Conservation (phyloP, 1,284 basidiomycete genomes). For the Retiboletus flavoniger region DNA sequence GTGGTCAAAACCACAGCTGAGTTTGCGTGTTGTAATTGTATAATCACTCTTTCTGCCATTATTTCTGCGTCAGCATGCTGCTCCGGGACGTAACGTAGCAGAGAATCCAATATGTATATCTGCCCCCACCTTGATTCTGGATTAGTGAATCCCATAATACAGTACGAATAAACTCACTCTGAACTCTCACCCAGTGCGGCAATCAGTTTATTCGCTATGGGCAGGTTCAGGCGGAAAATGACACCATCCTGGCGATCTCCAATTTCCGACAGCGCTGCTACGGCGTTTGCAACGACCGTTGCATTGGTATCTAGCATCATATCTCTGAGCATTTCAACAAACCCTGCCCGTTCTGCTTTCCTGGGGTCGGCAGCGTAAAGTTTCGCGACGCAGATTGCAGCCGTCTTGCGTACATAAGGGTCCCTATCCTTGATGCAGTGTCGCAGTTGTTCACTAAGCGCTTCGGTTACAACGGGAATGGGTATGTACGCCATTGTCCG, state of each 20-base stretch:
- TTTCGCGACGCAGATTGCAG: conserved; percentile 92
- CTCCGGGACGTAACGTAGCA: conserved; percentile 92
- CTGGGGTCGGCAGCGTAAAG: conserved; percentile 84
- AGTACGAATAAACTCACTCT: conserved; percentile 58
- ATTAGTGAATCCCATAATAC: conserved; percentile 10
- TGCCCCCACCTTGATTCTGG: conserved; percentile 83
- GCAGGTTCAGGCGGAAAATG: conserved; percentile 80
- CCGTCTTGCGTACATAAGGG: conserved; percentile 95
- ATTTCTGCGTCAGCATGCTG: conserved; percentile 86
- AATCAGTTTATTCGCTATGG: conserved; percentile 81
- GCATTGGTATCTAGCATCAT: conserved; percentile 92
- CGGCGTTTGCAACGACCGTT: conserved; percentile 92
- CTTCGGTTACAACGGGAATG: conserved; percentile 76
- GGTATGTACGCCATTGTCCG: conserved; percentile 97
- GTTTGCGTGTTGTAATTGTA: conserved; percentile 90
- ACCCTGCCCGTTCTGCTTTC: conserved; percentile 80
- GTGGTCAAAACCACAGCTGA: conserved; percentile 94
- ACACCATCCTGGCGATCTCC: conserved; percentile 89
- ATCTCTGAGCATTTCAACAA: conserved; percentile 84
- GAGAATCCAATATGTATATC: conserved; percentile 95
- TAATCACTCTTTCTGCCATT: conserved; percentile 90
- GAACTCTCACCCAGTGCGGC: conserved; percentile 87
- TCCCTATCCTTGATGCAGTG: conserved; percentile 88
- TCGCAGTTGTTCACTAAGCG: conserved; percentile 80
- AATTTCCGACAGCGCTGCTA: conserved; percentile 91